Base-by-base conservation (phyloP, 352 stramenopile species). In the Phytophthora sojae region DNA sequence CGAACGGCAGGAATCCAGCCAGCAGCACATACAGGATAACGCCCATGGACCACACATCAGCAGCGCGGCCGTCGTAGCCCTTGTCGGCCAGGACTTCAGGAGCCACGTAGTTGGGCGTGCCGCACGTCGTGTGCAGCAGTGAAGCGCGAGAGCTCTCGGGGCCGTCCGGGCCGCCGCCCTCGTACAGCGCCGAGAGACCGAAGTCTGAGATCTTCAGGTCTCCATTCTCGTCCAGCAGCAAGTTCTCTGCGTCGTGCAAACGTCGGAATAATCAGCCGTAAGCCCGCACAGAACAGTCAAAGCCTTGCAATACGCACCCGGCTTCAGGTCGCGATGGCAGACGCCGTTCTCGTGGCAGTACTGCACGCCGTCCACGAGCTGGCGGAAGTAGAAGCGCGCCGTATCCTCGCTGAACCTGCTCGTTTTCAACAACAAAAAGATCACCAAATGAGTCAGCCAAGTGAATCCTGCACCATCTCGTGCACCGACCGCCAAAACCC, bases 121-220 rank as follows among this genome's bases (percentile, higher is more conserved):
- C 96, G 70, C 97, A 99, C 73, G 94, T 99, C 68, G 96, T 99
- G 82, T 98, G 93, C 56, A 99, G 83, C 55, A 99, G 86, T 45
- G 94, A 94, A 21, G 92, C 88, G 45, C 91, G 81, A 54, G 94
- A 95, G 72, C 74, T 96, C 67, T 97, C 92, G 8, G 86, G 78
- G 17, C 89, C 91, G 30, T 96, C 87, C 7, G 81, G 76, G 25
- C 85, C 85, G 15, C 79, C 80, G n/a, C 90, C 94, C 61, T 97
- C 89, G 73, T 97, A 97, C 35, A 97, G 75, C 19, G 97, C 95
- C 21, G 95, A 99, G 8, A 99, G 85, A 51, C 98, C 98, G 89
- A 99, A 99, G 82, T 99, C 98, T 51, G 95, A 98, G 79, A 99
- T 99, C 82, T 99, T 99, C 15, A 99, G 80, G 69, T 99, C 98